Conservation (phyloP, 352 stramenopile species). For the Phytophthora agathidicida region DNA sequence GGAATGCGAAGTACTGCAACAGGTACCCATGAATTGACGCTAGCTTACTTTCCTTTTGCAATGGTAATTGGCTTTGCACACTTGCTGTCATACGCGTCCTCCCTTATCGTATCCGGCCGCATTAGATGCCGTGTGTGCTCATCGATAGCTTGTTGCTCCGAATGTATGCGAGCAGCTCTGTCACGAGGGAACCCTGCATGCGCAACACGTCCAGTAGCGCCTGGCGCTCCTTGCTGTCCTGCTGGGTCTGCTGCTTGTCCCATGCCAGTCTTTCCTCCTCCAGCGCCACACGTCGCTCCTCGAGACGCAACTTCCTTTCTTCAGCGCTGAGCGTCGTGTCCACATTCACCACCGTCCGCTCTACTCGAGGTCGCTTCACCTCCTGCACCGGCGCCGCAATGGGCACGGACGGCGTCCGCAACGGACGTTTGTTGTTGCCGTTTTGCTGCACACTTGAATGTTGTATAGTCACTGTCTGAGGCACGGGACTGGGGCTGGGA, state of each 20-base stretch:
- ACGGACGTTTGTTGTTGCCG: constrained; percentile 31
- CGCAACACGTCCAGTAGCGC: constrained; percentile 43
- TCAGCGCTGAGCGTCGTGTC: constrained; percentile 18
- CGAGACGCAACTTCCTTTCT: constrained; percentile 39
- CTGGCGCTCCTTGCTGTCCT: constrained; percentile 40
- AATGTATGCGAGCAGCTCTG: constrained; percentile 39
- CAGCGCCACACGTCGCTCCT: constrained; percentile 38
- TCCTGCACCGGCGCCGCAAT: constrained; percentile 11
- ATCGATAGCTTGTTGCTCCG: constrained; percentile 16
- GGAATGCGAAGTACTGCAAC: no score
- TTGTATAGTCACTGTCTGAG: constrained; percentile 9
- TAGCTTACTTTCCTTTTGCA: neutral
- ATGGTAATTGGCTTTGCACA: constrained; percentile 21
- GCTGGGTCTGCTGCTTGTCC: constrained; percentile 38
- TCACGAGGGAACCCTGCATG: constrained; percentile 36
- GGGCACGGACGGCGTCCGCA: constrained; percentile 8
- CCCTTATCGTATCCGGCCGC: neutral
- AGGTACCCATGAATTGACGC: no score
- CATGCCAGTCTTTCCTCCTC: constrained; percentile 43
- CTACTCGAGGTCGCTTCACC: constrained; percentile 24
- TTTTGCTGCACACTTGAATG: constrained; percentile 36
- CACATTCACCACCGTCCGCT: constrained; percentile 8
- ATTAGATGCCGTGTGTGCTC: constrained; percentile 18
- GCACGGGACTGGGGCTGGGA: constrained; percentile 16
- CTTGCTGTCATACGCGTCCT: no score